phyloP scores from a whole-genome alignment of 805 yeast genomes.

The Myxozyma melibiosi region DNA sequence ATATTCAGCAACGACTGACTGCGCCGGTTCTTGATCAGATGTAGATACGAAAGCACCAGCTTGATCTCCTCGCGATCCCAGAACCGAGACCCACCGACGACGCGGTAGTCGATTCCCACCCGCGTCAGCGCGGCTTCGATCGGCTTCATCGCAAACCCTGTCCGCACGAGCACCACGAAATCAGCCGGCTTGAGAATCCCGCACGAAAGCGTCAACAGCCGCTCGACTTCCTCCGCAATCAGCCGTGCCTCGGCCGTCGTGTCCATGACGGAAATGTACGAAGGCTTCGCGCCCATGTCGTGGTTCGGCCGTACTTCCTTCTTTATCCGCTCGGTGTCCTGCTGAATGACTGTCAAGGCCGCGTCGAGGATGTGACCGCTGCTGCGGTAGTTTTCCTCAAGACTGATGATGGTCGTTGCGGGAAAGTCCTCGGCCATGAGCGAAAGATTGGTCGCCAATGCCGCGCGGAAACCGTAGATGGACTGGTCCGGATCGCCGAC shows the following conservation, averaged over 20 bases:
- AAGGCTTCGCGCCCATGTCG: slow-evolving; percentile 36
- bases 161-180: slow-evolving; percentile 70
- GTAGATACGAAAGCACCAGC: slow-evolving; percentile 62
- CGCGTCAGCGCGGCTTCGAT: slow-evolving; percentile 66
- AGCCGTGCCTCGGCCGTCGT: slow-evolving; percentile 59
- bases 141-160: slow-evolving; percentile 60
- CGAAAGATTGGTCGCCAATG: slow-evolving; percentile 66
- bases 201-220: slow-evolving; percentile 50
- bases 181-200: slow-evolving; percentile 56
- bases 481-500: slow-evolving; percentile 98
- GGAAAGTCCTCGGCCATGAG: slow-evolving; percentile 50
- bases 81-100: slow-evolving; percentile 74
- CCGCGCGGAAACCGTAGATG: slow-evolving; percentile 85
- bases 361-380: slow-evolving; percentile 63
- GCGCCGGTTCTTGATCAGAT: slow-evolving; percentile 58
- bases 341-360: slow-evolving; percentile 67
- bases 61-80: slow-evolving; percentile 77
- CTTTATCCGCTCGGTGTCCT: slow-evolving; percentile 47
- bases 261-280: slow-evolving; percentile 45
- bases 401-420: slow-evolving; percentile 46
- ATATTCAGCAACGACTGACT: slow-evolving; percentile 67
- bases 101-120: slow-evolving; percentile 60
- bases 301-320: slow-evolving; percentile 22
- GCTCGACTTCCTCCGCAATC: slow-evolving; percentile 58
- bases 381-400: slow-evolving; percentile 80